Base-by-base conservation (phyloP, 345 rosid species). In the Ceriops tagal region DNA sequence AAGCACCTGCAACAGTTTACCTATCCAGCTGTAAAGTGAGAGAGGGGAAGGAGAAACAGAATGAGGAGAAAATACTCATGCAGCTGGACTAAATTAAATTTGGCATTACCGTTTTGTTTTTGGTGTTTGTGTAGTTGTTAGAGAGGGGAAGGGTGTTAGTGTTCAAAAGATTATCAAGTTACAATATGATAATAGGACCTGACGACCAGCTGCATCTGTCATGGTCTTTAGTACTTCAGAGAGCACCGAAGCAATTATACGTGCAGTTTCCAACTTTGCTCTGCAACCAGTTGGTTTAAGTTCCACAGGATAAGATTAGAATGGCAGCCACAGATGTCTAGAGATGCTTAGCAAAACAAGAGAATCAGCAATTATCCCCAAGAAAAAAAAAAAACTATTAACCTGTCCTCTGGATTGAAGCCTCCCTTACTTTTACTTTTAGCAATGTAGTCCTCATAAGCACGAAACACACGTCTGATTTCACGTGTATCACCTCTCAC, bases 391-490 rank as follows among this genome's bases (percentile, higher is more conserved):
- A 27, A 60, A 60, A 16, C 39, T 26, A 67, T 53, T 62, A 68
- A 91, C 98, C 90, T 78, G 8, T 78, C 70, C 59, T 80, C 86
- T 35, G 81, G 63, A 76, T 89, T 82, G 72, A 81, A 65, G 27
- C 73, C 65, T 69, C 81, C 92, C 22, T 81, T 82, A 63, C 80
- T 84, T 74, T 71, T 86, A 32, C 80, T 84, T 74, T 71, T 85
- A 32, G 64, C 71, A 73, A 91, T 80, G 31, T 85, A 84, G 21
- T 88, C 89, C 70, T 77, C 77, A 79, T 86, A 87, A 71, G 73
- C 75, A 71, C 73, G 86, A 78, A 81, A 91, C 70, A 91, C 98
- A 68, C 96, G 91, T 71, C 70, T 84, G 55, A 93, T 88, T 78
- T 91, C 97, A 28, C 95, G 89, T 34, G 62, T 49, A 71, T 91